Conservation (phyloP, 139 green algal genomes). For the Chlorella sp. region DNA sequence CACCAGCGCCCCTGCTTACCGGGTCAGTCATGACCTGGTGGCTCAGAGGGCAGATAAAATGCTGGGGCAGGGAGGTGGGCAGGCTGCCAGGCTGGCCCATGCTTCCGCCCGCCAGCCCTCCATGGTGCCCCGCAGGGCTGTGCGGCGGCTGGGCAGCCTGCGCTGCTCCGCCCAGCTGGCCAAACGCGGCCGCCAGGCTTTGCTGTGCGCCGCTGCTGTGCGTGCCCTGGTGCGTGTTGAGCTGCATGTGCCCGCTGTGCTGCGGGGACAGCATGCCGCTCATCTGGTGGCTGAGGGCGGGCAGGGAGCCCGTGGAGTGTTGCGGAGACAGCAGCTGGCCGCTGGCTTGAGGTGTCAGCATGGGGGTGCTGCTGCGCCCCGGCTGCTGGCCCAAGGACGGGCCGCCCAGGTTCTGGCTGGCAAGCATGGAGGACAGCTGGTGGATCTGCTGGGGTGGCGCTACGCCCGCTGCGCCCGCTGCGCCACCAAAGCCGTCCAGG, state of each 20-base stretch:
- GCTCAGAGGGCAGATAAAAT: constrained; percentile 53
- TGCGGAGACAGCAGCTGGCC: not conserved
- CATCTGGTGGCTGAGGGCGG: not conserved
- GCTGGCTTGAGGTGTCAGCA: not conserved
- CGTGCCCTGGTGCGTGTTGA: too few relatives aligned
- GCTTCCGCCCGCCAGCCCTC: too few relatives aligned
- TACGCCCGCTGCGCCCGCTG: not conserved
- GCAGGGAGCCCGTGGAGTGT: not conserved
- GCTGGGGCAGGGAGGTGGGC: not conserved
- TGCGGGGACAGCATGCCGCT: not conserved
- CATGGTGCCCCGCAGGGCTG: not conserved
- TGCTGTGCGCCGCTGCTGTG: not conserved
- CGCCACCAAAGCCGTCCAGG: constrained; percentile 1
- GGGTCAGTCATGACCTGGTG: constrained; percentile 56
- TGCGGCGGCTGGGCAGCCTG: not conserved
- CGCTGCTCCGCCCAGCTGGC: not conserved
- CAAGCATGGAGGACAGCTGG: constrained; percentile 32
- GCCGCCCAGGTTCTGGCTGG: constrained; percentile 19
- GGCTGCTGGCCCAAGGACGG: too few relatives aligned
- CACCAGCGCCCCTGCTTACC: too few relatives aligned
- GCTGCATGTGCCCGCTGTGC: too few relatives aligned
- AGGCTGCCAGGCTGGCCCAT: not conserved
- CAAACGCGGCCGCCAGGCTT: constrained; percentile 9
- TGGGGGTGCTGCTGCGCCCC: not conserved
- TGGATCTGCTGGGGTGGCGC: constrained; percentile 17